Conservation (phyloP, 805 yeast genomes). For the Candida schatavii region DNA sequence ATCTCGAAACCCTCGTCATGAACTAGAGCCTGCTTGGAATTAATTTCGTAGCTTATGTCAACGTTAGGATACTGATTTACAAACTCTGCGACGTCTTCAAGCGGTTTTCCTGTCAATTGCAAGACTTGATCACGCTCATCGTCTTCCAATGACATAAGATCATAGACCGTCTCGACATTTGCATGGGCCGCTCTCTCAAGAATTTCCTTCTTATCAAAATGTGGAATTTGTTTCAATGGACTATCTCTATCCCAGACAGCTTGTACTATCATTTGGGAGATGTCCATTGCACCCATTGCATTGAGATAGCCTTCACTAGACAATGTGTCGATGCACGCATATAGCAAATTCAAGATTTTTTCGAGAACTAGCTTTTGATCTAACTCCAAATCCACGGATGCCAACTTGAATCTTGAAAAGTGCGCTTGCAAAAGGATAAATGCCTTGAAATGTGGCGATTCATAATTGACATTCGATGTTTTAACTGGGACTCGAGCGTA, state of each 20-base stretch:
- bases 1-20: conserved; percentile 51
- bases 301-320: conserved; percentile 78
- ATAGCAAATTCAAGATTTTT: conserved; percentile 48
- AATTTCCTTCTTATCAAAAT: conserved; percentile 45
- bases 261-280: conserved; percentile 84
- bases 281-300: conserved; percentile 80
- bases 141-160: conserved; percentile 77
- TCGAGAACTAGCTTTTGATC: conserved; percentile 58
- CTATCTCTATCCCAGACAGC: conserved; percentile 80
- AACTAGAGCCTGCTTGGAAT: conserved; percentile 35
- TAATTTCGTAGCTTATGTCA: conserved; percentile 59
- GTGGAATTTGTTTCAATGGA: conserved; percentile 81
- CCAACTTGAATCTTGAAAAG: conserved; percentile 61
- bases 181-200: conserved; percentile 52
- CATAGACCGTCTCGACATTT: conserved; percentile 71
- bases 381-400: conserved; percentile 50
- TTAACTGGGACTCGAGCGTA: conserved; percentile 66
- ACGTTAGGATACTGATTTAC: conserved; percentile 88
- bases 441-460: conserved; percentile 63
- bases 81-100: conserved; percentile 75
- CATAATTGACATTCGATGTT: conserved; percentile 34
- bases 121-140: conserved; percentile 65
- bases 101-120: conserved; percentile 43
- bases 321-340: conserved; percentile 70
- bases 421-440: conserved; percentile 80